These are phyloP conservation scores for Cenococcum geophilum DNA, from an alignment of 495 filamentous ascomycete genomes.

Conservation along the genomic window DNA sequence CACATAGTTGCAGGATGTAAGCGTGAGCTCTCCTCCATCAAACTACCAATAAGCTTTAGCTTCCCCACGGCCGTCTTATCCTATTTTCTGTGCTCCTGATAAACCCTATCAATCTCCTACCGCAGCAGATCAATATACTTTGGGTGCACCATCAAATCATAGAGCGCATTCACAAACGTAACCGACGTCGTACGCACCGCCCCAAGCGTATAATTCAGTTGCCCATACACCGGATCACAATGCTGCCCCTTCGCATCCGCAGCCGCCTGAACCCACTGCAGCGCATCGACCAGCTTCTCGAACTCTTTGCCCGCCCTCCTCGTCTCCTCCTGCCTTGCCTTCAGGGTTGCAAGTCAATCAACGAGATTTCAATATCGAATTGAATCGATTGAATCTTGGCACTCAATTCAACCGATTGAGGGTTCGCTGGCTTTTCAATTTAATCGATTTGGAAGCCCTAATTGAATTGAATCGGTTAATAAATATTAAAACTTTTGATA, in stretches of 20 bases:
- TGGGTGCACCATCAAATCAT: constrained; percentile 47
- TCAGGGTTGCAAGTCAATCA: too few relatives aligned
- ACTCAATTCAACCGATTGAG: too few relatives aligned
- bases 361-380: too few relatives aligned
- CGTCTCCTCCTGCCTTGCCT: constrained; percentile 29
- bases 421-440: too few relatives aligned
- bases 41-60: constrained; percentile 49
- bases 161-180: constrained; percentile 23
- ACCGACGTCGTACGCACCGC: constrained; percentile 25
- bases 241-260: background rate
- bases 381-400: too few relatives aligned
- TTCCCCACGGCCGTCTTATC: constrained; percentile 39
- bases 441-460: too few relatives aligned
- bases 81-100: constrained; percentile 33
- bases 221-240: constrained; percentile 1
- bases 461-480: too few relatives aligned
- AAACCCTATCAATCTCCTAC: constrained; percentile 45
- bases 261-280: constrained; percentile 37
- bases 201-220: constrained; percentile 12
- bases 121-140: constrained; percentile 46
- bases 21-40: constrained; percentile 49
- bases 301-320: constrained; percentile 27
- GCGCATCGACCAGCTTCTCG: constrained; percentile 31
- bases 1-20: constrained; percentile 39
- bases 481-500: too few relatives aligned